A percentile compares a stretch with the other conserved stretches of the same genome.
phyloP scores from a whole-genome alignment of 257 asterid species.

The Voacanga thouarsii region DNA sequence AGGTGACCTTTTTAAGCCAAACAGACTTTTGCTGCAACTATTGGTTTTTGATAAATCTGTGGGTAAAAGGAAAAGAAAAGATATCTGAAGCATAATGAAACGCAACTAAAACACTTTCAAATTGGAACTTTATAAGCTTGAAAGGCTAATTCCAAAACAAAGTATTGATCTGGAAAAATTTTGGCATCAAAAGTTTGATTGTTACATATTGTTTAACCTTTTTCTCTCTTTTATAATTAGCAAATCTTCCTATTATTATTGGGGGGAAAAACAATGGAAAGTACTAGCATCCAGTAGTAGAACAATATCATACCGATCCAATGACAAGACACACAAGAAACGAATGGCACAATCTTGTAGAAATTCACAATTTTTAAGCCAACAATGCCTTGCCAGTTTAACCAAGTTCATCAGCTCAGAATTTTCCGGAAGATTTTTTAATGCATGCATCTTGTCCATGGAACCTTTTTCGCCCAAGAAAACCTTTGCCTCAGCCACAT shows the following conservation, averaged over 20 bases:
- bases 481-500: slow-evolving; percentile 30
- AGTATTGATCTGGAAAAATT: not conserved
- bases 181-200: not conserved
- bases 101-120: not conserved
- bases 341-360: slow-evolving; percentile 99
- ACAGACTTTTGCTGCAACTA: not conserved
- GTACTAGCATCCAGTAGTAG: slow-evolving; percentile 8
- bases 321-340: slow-evolving; percentile 85
- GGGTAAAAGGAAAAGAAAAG: not conserved
- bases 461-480: slow-evolving; percentile 44
- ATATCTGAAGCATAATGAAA: not conserved
- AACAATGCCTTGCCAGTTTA: slow-evolving; percentile 82
- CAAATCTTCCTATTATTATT: not conserved
- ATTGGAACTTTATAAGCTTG: not conserved
- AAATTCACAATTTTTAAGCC: slow-evolving; percentile 87
- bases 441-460: slow-evolving; percentile 41
- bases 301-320: slow-evolving; percentile 78
- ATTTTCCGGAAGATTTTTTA: slow-evolving; percentile 52
- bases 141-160: not conserved
- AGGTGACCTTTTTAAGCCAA: not conserved
- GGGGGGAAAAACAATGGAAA: not conserved
- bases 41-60: not conserved
- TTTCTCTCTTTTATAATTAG: not conserved
- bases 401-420: slow-evolving; percentile 71
- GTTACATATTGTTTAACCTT: not conserved